Evolutionary conservation across 2,329 filamentous ascomycete species (phyloP).

Genomic region (Aspergillus chevalieri): DNA sequence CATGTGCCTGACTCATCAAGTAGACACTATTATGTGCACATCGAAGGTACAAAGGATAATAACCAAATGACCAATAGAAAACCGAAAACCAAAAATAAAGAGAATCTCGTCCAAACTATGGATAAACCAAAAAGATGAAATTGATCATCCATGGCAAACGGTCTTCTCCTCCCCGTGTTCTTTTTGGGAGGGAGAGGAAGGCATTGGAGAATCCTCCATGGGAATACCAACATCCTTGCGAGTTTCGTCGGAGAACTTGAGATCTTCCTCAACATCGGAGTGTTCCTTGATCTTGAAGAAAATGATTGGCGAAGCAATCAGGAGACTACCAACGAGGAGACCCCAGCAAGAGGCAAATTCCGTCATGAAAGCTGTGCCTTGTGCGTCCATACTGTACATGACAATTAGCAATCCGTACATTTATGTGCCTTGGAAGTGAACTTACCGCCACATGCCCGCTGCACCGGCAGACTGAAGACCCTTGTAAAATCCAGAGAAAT

Average conservation of each 20-base stretch:
- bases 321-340: constrained; percentile 63
- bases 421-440: constrained; percentile 4
- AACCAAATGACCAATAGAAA: too few species aligned
- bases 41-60: too few species aligned
- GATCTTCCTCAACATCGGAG: constrained; percentile 72
- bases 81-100: too few species aligned
- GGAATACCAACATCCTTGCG: constrained; percentile 56
- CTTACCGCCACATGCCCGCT: constrained; percentile 50
- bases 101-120: too few species aligned
- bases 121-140: background rate
- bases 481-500: constrained; percentile 88
- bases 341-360: constrained; percentile 74
- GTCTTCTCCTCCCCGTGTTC: background rate
- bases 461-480: constrained; percentile 82
- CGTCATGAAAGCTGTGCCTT: constrained; percentile 59
- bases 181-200: background rate
- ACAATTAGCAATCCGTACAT: constrained; percentile 6
- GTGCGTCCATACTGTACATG: constrained; percentile 61
- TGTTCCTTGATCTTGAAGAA: constrained; percentile 73
- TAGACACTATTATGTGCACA: too few species aligned
- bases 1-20: too few species aligned
- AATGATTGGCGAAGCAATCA: constrained; percentile 75
- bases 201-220: constrained; percentile 7
- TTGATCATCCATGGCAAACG: background rate
- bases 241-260: constrained; percentile 80